A percentile compares a stretch with the other conserved stretches of the same genome.
Evolutionary conservation across 2,329 filamentous ascomycete genomes (phyloP).

Genomic region (Aspergillus brasiliensis): DNA sequence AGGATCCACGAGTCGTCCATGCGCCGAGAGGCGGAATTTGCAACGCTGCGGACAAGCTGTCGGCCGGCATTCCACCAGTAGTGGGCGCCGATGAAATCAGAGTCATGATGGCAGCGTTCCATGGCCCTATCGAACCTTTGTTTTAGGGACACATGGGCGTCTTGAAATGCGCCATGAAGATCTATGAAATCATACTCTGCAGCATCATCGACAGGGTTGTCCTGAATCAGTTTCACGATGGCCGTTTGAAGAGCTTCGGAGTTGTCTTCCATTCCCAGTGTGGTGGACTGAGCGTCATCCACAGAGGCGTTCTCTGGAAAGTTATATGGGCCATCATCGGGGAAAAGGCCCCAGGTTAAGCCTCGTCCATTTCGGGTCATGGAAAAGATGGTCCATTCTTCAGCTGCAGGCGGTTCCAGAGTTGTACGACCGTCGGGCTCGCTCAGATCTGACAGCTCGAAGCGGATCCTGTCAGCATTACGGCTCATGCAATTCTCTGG

Average conservation of each 20-base stretch:
- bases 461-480: slow-evolving; percentile 44
- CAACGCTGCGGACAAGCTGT: slow-evolving; percentile 65
- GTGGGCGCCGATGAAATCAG: slow-evolving; percentile 81
- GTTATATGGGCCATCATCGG: slow-evolving; percentile 66
- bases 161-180: slow-evolving; percentile 7
- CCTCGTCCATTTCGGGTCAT: slow-evolving; percentile 71
- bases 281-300: slow-evolving; percentile 37
- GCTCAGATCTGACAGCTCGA: slow-evolving; percentile 42
- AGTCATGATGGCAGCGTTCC: slow-evolving; percentile 73
- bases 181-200: slow-evolving; percentile 21
- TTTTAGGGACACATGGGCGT: slow-evolving; percentile 30
- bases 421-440: slow-evolving; percentile 53
- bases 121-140: slow-evolving; percentile 65
- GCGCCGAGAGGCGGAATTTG: slow-evolving; percentile 52
- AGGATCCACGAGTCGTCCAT: slow-evolving; percentile 70
- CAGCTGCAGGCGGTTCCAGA: slow-evolving; percentile 74
- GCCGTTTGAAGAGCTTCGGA: slow-evolving; percentile 80
- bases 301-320: slow-evolving; percentile 61
- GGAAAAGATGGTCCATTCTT: slow-evolving; percentile 81
- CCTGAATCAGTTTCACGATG: slow-evolving; percentile 76
- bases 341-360: slow-evolving; percentile 66
- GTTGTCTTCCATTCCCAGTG: slow-evolving; percentile 69
- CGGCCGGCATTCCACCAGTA: slow-evolving; percentile 82
- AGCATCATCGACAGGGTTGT: slow-evolving; percentile 75
- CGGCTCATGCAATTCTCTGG: slow-evolving; percentile 31